Conservation (phyloP, 805 yeast species). For the Torulaspora maleeae region DNA sequence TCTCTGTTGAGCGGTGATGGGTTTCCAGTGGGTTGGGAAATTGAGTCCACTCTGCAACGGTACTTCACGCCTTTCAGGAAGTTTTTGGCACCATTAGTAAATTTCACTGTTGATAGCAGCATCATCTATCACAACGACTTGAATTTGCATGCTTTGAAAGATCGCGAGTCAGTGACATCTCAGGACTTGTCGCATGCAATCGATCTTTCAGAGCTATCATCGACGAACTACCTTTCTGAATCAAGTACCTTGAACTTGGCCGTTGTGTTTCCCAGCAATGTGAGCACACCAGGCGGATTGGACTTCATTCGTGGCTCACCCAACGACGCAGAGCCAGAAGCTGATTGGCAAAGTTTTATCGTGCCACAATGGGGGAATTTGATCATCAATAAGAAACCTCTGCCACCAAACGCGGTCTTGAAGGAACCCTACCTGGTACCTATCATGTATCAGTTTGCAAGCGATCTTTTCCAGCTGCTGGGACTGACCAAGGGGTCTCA, state of each 20-base stretch:
- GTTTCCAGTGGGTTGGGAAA: constrained; percentile 66
- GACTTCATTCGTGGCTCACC: constrained; percentile 17
- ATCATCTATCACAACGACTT: constrained; percentile 55
- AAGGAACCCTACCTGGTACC: constrained; percentile 40
- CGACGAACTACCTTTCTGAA: constrained; percentile 49
- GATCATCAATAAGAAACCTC: constrained; percentile 12
- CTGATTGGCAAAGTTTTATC: constrained; percentile 43
- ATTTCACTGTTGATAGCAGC: constrained; percentile 75
- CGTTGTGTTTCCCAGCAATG: constrained; percentile 38
- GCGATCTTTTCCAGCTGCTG: constrained; percentile 67
- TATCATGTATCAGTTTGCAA: constrained; percentile 61
- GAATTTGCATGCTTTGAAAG: constrained; percentile 29
- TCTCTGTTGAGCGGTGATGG: constrained; percentile 71
- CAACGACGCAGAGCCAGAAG: neutral
- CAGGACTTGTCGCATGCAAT: constrained; percentile 67
- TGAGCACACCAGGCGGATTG: constrained; percentile 41
- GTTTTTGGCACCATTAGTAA: constrained; percentile 51
- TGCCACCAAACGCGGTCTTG: constrained; percentile 6
- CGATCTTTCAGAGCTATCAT: constrained; percentile 70
- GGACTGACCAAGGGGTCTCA: constrained; percentile 61
- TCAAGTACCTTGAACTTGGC: constrained; percentile 68
- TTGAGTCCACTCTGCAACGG: constrained; percentile 47
- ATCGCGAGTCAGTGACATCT: constrained; percentile 35
- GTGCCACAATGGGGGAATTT: constrained; percentile 35
- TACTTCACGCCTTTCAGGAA: constrained; percentile 53